These are phyloP conservation scores for Tarenaya hassleriana DNA, from an alignment of 345 rosid species.

Conservation along the genomic window DNA sequence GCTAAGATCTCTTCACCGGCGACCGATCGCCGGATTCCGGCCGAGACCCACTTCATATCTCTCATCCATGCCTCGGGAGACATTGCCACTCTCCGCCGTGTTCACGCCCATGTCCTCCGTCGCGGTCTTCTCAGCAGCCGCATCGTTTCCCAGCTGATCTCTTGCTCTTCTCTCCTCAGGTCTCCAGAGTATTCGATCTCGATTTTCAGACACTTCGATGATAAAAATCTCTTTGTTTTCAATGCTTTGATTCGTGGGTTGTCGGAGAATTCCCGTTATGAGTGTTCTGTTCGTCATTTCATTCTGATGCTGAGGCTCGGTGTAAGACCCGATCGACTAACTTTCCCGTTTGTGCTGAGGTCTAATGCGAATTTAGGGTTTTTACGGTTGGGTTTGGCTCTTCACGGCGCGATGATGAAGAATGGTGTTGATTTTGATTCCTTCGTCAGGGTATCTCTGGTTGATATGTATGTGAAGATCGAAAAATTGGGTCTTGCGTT, in stretches of 20 bases:
- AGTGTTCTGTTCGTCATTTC: constrained; percentile 38
- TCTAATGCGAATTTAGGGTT: constrained; percentile 33
- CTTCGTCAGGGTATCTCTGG: constrained; percentile 44
- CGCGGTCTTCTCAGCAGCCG: constrained; percentile 35
- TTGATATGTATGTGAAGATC: constrained; percentile 47
- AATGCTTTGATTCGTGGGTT: constrained; percentile 56
- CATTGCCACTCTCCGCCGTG: constrained; percentile 39
- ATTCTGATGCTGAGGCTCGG: constrained; percentile 38
- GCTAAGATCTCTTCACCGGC: constrained; percentile 25
- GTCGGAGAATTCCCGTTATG: constrained; percentile 30
- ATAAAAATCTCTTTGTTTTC: constrained; percentile 42
- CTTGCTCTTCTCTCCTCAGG: constrained; percentile 39
- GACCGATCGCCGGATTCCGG: constrained; percentile 13
- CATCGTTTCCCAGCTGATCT: constrained; percentile 42
- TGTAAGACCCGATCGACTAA: constrained; percentile 43
- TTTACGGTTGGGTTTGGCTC: constrained; percentile 29
- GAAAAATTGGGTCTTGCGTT: constrained; percentile 25
- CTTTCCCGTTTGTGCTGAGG: constrained; percentile 49
- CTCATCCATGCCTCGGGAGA: constrained; percentile 41
- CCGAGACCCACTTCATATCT: constrained; percentile 36
- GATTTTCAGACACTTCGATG: constrained; percentile 32
- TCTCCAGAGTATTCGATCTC: constrained; percentile 38
- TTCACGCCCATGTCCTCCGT: constrained; percentile 52
- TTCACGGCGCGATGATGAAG: constrained; percentile 42
- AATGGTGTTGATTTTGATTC: constrained; percentile 35